A percentile compares a stretch with the other conserved stretches of the same genome.
These are phyloP conservation scores for Eutrema heterophyllum DNA, from an alignment of 345 rosid species.

Conservation along the genomic window DNA sequence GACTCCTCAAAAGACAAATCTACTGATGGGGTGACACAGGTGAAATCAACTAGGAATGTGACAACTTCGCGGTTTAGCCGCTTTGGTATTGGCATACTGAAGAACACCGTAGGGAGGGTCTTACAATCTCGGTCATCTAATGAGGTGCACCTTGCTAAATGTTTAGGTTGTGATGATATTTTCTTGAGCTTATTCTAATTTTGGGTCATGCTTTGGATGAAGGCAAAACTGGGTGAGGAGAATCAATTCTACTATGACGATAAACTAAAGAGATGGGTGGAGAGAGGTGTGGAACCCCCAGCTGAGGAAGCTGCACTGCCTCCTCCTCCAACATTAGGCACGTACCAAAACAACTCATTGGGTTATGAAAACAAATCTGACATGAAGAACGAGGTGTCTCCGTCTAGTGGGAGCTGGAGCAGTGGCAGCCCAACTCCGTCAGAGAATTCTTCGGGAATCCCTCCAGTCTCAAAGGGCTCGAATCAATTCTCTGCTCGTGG, in stretches of 20 bases:
- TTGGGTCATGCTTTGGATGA: slow-evolving; percentile 27
- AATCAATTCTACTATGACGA: slow-evolving; percentile 92
- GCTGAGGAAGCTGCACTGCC: slow-evolving; percentile 75
- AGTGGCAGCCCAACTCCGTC: slow-evolving; percentile 42
- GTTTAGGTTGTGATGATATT: slow-evolving; percentile 1
- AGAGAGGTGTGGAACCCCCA: slow-evolving; percentile 88
- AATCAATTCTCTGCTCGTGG: slow-evolving; percentile 95
- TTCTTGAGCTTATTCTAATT: slow-evolving; percentile 20
- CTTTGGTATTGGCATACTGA: slow-evolving; percentile 78
- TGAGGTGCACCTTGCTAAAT: slow-evolving; percentile 49
- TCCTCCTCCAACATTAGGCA: slow-evolving; percentile 79
- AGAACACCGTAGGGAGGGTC: slow-evolving; percentile 81
- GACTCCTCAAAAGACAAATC: slow-evolving; percentile 51
- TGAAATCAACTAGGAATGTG: slow-evolving; percentile 42
- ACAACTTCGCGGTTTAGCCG: slow-evolving; percentile 68
- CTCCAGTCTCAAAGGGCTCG: slow-evolving; percentile 70
- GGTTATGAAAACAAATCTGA: slow-evolving; percentile 51
- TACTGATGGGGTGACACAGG: slow-evolving; percentile 44
- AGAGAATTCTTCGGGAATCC: slow-evolving; percentile 61
- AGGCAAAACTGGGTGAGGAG: slow-evolving; percentile 93
- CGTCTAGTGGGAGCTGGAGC: slow-evolving; percentile 47
- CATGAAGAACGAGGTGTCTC: slow-evolving; percentile 44
- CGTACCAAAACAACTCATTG: slow-evolving; percentile 58
- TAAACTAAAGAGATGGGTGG: slow-evolving; percentile 96
- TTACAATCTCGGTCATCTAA: slow-evolving; percentile 60